phyloP scores from a whole-genome alignment of 306 rosid species.

The Castanea mollissima region DNA sequence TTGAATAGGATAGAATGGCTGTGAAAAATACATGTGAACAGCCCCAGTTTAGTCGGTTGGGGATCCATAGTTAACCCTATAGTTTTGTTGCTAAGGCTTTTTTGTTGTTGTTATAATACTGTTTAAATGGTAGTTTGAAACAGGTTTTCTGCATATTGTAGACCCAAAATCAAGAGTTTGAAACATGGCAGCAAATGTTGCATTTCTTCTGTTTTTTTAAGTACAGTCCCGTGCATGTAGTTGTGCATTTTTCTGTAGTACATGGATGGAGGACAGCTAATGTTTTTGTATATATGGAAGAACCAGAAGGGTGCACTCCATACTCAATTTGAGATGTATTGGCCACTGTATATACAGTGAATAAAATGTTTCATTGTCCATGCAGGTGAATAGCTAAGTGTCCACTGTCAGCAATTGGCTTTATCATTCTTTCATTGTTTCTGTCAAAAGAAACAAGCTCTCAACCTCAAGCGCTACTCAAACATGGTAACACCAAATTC shows the following conservation, averaged over 20 bases:
- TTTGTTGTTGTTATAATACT: too few species aligned
- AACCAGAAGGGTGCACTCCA: neutral
- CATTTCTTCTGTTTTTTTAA: neutral
- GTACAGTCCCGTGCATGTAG: neutral
- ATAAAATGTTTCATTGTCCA: conserved; percentile 16
- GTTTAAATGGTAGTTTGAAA: neutral
- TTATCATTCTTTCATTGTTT: conserved; percentile 12
- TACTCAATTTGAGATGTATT: neutral
- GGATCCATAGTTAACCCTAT: neutral
- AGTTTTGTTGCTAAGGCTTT: neutral
- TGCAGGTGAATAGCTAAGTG: conserved; percentile 36
- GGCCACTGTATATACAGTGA: neutral
- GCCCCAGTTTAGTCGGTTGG: too few species aligned
- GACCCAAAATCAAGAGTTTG: neutral
- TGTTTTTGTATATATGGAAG: neutral
- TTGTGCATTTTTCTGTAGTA: neutral
- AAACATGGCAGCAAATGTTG: neutral
- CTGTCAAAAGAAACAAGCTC: conserved; percentile 24
- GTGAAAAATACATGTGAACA: too few species aligned
- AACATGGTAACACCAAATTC: conserved; percentile 58
- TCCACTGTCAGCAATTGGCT: conserved; percentile 12
- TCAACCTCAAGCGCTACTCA: conserved; percentile 15
- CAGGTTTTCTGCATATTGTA: neutral
- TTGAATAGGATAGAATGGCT: too few species aligned
- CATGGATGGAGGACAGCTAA: neutral